A percentile compares a stretch with the other conserved stretches of the same genome.
These are phyloP conservation scores for Cyberlindnera saturnus DNA, from an alignment of 805 yeast species.

Conservation along the genomic window DNA sequence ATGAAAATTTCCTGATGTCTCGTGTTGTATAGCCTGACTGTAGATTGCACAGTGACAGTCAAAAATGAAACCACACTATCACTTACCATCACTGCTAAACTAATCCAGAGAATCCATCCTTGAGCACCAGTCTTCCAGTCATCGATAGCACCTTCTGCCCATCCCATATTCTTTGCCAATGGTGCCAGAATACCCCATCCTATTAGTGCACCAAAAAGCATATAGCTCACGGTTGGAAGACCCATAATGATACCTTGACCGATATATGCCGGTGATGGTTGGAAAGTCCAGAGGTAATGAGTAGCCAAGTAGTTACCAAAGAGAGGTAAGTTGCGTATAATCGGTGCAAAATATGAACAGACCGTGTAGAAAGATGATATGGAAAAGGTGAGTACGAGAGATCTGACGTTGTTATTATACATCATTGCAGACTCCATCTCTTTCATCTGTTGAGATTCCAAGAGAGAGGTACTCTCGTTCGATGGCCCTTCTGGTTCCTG, in stretches of 20 bases:
- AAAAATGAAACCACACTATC: conserved; percentile 81
- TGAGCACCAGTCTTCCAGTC: conserved; percentile 94
- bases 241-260: conserved; percentile 99
- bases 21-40: conserved; percentile 17
- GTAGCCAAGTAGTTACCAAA: conserved; percentile 63
- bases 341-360: conserved; percentile 66
- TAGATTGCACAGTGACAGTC: conserved; percentile 48
- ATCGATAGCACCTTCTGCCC: conserved; percentile 89
- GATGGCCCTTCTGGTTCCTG: conserved; percentile 6
- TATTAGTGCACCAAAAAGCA: conserved; percentile 81
- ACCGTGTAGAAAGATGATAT: conserved; percentile 72
- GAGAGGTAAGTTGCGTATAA: conserved; percentile 61
- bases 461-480: conserved; percentile 12
- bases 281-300: conserved; percentile 76
- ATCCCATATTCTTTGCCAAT: conserved; percentile 54
- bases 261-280: conserved; percentile 94
- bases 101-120: conserved; percentile 96
- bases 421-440: conserved; percentile 23
- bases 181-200: conserved; percentile 97
- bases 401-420: conserved; percentile 53
- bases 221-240: conserved; percentile 78
- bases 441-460: conserved; percentile 27
- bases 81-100: conserved; percentile 88
- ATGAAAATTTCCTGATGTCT: not conserved
- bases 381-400: conserved; percentile 54